Evolutionary conservation across 306 rosid species (phyloP).

Genomic region (Lagenaria siceraria): DNA sequence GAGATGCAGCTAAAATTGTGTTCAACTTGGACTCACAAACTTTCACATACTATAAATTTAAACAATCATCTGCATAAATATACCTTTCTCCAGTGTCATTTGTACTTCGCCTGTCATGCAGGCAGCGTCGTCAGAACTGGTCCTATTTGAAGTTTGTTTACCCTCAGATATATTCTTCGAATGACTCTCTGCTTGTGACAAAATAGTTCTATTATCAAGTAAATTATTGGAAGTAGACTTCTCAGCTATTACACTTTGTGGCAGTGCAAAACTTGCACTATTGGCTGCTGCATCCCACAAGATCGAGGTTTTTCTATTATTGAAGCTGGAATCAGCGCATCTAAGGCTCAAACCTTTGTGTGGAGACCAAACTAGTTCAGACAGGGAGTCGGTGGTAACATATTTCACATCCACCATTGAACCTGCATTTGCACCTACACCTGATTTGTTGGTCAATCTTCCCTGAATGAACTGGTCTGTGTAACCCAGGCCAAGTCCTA

Average conservation of each 20-base stretch:
- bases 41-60: neutral
- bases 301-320: constrained; percentile 22
- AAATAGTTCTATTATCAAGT: constrained; percentile 18
- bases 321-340: constrained; percentile 41
- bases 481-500: constrained; percentile 34
- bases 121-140: constrained; percentile 17
- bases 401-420: constrained; percentile 31
- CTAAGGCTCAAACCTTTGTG: constrained; percentile 52
- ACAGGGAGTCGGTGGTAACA: constrained; percentile 42
- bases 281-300: constrained; percentile 41
- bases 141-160: constrained; percentile 10
- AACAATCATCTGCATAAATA: neutral
- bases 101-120: constrained; percentile 10
- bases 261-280: constrained; percentile 34
- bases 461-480: constrained; percentile 24
- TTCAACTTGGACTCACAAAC: neutral
- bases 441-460: constrained; percentile 25
- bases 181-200: constrained; percentile 18
- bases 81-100: neutral
- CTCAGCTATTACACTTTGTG: constrained; percentile 23
- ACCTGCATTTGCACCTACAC: constrained; percentile 99
- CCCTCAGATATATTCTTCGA: constrained; percentile 16
- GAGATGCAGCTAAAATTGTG: neutral
- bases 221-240: constrained; percentile 21
- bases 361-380: constrained; percentile 93